phyloP scores from a whole-genome alignment of 352 stramenopile species.

The Globisporangium orthogonon region DNA sequence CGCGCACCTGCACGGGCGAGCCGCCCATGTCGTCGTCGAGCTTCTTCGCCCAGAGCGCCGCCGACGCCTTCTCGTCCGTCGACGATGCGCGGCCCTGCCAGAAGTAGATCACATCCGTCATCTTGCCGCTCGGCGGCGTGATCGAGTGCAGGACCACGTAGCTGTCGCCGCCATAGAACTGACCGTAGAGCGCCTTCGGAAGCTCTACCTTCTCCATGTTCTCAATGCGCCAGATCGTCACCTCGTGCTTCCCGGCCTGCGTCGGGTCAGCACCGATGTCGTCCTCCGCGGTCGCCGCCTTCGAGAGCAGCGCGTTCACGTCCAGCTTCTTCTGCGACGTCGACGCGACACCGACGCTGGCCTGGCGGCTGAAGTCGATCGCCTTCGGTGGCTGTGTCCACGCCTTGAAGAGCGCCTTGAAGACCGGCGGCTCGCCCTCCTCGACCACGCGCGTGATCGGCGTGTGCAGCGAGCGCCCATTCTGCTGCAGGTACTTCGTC shows the following conservation, averaged over 20 bases:
- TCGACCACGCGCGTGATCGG: conserved; percentile 83
- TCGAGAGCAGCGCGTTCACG: conserved; percentile 49
- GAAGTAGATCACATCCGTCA: conserved; percentile 89
- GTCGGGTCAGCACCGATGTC: conserved; percentile 61
- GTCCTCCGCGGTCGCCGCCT: conserved; percentile 43
- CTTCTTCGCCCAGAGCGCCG: conserved; percentile 54
- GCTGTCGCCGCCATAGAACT: conserved; percentile 94
- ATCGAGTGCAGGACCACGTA: conserved; percentile 93
- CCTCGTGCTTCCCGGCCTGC: conserved; percentile 64
- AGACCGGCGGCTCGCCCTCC: conserved; percentile 72
- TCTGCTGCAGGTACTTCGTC: conserved; percentile 79
- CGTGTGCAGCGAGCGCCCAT: conserved; percentile 47
- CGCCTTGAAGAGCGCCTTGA: conserved; percentile 79
- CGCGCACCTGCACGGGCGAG: conserved; percentile 79
- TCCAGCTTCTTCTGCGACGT: conserved; percentile 43
- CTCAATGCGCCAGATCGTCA: conserved; percentile 90
- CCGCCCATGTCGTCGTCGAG: conserved; percentile 85
- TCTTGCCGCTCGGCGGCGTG: conserved; percentile 52
- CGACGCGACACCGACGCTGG: conserved; percentile 38
- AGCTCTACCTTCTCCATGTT: conserved; percentile 86
- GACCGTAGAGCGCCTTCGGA: conserved; percentile 73
- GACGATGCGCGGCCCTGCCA: conserved; percentile 85
- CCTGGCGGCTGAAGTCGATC: conserved; percentile 59
- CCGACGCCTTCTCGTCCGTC: conserved; percentile 83
- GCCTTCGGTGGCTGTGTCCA: conserved; percentile 60